Evolutionary conservation across 768 basidiomycete species (phyloP), one percentile per base, ranked within the genome.

Genomic region (Glaciozyma antarctica): DNA sequence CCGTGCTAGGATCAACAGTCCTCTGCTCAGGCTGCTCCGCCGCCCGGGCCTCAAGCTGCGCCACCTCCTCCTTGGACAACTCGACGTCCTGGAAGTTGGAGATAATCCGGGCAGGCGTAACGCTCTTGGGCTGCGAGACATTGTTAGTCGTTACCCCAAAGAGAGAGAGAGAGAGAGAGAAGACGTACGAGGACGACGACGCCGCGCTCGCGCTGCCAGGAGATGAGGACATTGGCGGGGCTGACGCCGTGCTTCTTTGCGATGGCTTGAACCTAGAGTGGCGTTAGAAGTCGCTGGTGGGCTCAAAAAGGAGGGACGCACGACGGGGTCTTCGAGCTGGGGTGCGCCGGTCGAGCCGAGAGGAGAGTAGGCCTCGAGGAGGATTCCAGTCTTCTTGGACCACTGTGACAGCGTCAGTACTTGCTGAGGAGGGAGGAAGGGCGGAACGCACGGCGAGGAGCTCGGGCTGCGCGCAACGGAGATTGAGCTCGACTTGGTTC

Each of bases 141-240:
- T n/a, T 38, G 79, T 82, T 52, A 78, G 73, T 77, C 62, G 76
- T 81, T 45, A 79, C 76, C 72, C 88, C 86, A 22, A 87, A 84
- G 55, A 79, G 76, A 59, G 82, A n/a, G n/a, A n/a, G n/a, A n/a
- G n/a, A n/a, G 79, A 17, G 85, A 88, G 49, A 90, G 88, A 6
- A 85, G 86, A 79, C 90, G 90, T 30, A 87, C 81, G 48, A 91
- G 77, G 28, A 87, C 87, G 13, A 84, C 84, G 76, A 84, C 86
- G 16, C 89, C 90, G 44, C 88, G 81, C 67, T 84, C 75, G 48
- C 77, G 82, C 21, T 84, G 86, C 89, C 89, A 93, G 0, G 87
- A 87, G 66, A 94, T 78, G 58, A 92, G 79, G 43, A 92, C 86
- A 76, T 92, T 88, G 0, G 88, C 90, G 3, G 88, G 78, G 1